Evolutionary conservation across 306 rosid genomes (phyloP).

Genomic region (Citrullus mucosospermus): DNA sequence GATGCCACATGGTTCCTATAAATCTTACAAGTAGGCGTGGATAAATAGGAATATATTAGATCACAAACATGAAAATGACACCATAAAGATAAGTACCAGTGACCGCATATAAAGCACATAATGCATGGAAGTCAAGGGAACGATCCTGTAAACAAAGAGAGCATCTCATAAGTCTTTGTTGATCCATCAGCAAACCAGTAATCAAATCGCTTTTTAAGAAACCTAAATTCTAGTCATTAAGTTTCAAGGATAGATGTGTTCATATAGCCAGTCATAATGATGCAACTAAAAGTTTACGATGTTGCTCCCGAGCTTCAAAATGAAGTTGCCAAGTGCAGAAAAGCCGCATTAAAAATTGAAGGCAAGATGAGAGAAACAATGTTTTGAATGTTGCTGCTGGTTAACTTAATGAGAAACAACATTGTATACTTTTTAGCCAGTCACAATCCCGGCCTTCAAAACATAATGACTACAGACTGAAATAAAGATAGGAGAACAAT

Average conservation of each 20-base stretch:
- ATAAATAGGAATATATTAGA: neutral
- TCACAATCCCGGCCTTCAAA: too few species aligned
- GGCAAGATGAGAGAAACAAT: too few species aligned
- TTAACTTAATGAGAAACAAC: too few species aligned
- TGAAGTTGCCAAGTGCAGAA: neutral
- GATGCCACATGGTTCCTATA: neutral
- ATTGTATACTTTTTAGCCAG: too few species aligned
- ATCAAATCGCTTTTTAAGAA: neutral
- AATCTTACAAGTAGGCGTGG: neutral
- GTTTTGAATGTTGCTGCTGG: too few species aligned
- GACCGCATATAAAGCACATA: slow-evolving; percentile 92
- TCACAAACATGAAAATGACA: neutral
- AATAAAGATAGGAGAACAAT: too few species aligned
- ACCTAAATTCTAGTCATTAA: neutral
- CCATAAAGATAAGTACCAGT: slow-evolving; percentile 56
- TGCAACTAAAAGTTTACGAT: too few species aligned
- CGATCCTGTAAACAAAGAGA: slow-evolving; percentile 68
- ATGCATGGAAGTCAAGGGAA: slow-evolving; percentile 92
- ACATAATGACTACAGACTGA: too few species aligned
- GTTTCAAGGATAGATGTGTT: neutral
- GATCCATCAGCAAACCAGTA: neutral
- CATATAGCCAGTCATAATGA: neutral
- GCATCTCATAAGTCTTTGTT: neutral
- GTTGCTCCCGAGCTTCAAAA: too few species aligned
- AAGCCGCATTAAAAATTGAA: neutral